Evolutionary conservation across 2,329 filamentous ascomycete species (phyloP), one percentile per base, ranked within the genome.

Genomic region (Pseudogymnoascus verrucosus): DNA sequence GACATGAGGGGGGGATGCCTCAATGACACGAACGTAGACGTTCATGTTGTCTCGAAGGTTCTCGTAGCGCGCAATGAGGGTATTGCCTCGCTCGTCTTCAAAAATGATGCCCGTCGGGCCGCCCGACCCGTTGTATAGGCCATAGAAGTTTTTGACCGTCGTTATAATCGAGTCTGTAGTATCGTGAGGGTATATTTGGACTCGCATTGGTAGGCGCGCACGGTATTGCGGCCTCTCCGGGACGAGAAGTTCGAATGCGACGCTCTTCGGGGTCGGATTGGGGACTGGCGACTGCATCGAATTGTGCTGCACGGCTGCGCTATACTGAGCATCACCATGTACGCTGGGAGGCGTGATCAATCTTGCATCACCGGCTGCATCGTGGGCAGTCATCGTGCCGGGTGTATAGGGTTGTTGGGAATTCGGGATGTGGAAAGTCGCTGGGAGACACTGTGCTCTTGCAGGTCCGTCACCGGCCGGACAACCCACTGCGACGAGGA

Each of bases 111-210:
- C 93, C 74, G 88, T 88, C 69, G 85, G 86, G 69, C 85, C 84
- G 67, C 78, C 78, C 37, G 82, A 80, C 66, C 85, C 87, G 68
- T 93, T 90, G 75, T 97, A 97, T 69, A 99, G 84, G 66, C 95
- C 95, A 74, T 96, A 98, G 79, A 98, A 98, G 80, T 97, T 98
- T 83, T 96, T 98, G 73, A 98, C 93, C 1, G 95, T 98, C 12
- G 92, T 95, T 68, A 98, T 91, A 78, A 99, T 99, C 37, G 93
- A 97, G 74, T 98, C 93, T 21, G 93, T 98, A 62, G 91, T 93
- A 79, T 99, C 95, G 76, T 98, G 93, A 57, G 91, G 91, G 73
- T 89, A 96, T 70, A 99, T 97, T 72, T 96, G 90, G 62, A 93
- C 89, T 71, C 89, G 83, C 85, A 93, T 88, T n/a, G 90, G 89